Percentiles rank a stretch among this genome's conserved stretches.
These are phyloP conservation scores for Neophaeococcomyces mojaviensis DNA, from an alignment of 2,329 filamentous ascomycete species.

Conservation along the genomic window DNA sequence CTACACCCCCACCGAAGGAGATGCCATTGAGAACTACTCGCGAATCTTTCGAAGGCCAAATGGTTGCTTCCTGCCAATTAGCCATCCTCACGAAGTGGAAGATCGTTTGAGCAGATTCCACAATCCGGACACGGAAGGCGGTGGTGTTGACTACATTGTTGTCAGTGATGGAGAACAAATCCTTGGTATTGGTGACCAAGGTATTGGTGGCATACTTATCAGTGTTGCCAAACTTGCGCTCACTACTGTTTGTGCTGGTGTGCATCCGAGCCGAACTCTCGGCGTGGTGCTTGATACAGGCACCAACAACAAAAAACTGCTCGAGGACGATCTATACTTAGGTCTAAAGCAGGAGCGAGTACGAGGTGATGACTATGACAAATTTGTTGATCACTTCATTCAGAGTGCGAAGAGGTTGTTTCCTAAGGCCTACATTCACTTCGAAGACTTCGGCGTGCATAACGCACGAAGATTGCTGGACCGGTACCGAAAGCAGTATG, in stretches of 20 bases:
- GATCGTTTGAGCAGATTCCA: slow-evolving; percentile 63
- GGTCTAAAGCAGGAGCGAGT: slow-evolving; percentile 62
- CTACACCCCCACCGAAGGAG: slow-evolving; percentile 76
- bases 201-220: slow-evolving; percentile 76
- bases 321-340: slow-evolving; percentile 71
- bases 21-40: slow-evolving; percentile 80
- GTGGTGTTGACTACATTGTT: slow-evolving; percentile 72
- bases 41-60: slow-evolving; percentile 68
- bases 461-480: slow-evolving; percentile 74
- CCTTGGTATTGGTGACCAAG: slow-evolving; percentile 82
- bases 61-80: slow-evolving; percentile 72
- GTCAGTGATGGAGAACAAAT: slow-evolving; percentile 69
- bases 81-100: slow-evolving; percentile 58
- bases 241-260: slow-evolving; percentile 77
- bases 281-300: slow-evolving; percentile 81
- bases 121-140: slow-evolving; percentile 49
- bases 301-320: slow-evolving; percentile 68
- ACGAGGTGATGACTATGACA: slow-evolving; percentile 65
- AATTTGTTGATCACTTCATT: slow-evolving; percentile 70
- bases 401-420: slow-evolving; percentile 59
- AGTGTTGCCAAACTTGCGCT: slow-evolving; percentile 75
- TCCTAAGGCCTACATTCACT: slow-evolving; percentile 77
- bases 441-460: slow-evolving; percentile 75
- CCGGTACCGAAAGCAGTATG: slow-evolving; percentile 61
- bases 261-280: slow-evolving; percentile 70